Evolutionary conservation across 2,329 filamentous ascomycete genomes (phyloP), one percentile per base, ranked within the genome.

Genomic region (Cordyceps pruinosa): DNA sequence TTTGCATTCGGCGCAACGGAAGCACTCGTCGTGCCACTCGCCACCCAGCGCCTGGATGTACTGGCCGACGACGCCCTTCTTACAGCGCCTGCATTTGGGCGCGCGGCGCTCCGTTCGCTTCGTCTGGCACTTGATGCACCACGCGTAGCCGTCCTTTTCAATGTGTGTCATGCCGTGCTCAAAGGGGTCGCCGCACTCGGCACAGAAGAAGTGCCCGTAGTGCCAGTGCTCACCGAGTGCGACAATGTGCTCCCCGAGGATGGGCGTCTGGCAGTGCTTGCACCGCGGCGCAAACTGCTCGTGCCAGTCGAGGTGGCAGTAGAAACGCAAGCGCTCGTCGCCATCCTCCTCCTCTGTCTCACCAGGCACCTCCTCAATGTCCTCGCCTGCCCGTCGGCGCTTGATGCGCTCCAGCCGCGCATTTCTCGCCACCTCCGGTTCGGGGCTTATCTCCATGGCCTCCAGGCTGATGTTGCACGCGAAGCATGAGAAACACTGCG

Each of bases 281-380:
- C 94, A 99, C 42, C 90, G 85, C 5, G 94, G 94, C 32, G 89
- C 91, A 72, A 90, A 99, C 55, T 88, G 77, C 73, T 99, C 94
- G 72, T 99, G 94, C 83, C 92, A 99, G 76, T 99, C 94, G n/a
- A 99, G 82, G 69, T 97, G 93, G 73, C 94, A 99, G 75, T 89
- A 99, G 80, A 97, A 97, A 12, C 93, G 85, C 46, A 90, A 74
- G 12, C 84, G 78, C 37, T 83, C 80, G 68, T 93, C 88, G 42
- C 87, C 86, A 64, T 93, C 88, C 61, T 89, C 86, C 3, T 79
- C 79, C 72, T 81, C 80, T 12, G 84, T 86, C 68, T 83, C 75
- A 30, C 81, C 82, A 2, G 84, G 84, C 51, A 80, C 75, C 59
- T 89, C 86, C 6, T 83, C 75, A 12, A 89, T 70, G 1, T 81